These are phyloP conservation scores for Aphanoascus verrucosus DNA, from an alignment of 2,329 filamentous ascomycete genomes.

Conservation along the genomic window DNA sequence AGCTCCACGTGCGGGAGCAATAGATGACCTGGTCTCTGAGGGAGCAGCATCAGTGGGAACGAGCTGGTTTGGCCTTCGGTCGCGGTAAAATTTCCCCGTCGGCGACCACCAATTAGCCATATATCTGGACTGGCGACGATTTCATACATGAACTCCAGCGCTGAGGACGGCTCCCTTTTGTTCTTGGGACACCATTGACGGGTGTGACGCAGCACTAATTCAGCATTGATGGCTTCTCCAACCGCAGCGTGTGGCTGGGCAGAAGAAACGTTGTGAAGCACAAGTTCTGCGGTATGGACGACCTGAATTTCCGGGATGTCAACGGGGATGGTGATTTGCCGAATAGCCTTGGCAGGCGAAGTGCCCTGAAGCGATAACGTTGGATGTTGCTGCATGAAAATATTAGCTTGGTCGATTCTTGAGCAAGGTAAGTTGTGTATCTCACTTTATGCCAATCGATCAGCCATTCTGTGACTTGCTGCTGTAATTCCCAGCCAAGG, in stretches of 20 bases:
- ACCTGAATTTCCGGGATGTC: conserved; percentile 76
- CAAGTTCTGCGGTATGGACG: conserved; percentile 58
- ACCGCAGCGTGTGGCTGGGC: conserved; percentile 25
- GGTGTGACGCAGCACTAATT: conserved; percentile 44
- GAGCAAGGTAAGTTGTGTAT: background rate
- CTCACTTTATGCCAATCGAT: conserved; percentile 46
- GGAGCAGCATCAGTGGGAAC: conserved; percentile 66
- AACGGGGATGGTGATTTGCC: conserved; percentile 74
- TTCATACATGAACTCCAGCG: conserved; percentile 74
- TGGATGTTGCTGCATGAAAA: conserved; percentile 23
- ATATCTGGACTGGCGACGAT: conserved; percentile 60
- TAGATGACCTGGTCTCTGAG: conserved; percentile 66
- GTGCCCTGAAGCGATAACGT: conserved; percentile 24
- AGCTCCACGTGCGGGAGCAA: conserved; percentile 71
- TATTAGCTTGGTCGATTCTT: background rate
- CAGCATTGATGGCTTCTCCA: conserved; percentile 39
- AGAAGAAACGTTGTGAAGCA: conserved; percentile 24
- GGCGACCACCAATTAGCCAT: conserved; percentile 76
- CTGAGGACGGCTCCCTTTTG: conserved; percentile 27
- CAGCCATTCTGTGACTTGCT: conserved; percentile 29
- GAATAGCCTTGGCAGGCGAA: conserved; percentile 33
- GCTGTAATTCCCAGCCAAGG: conserved; percentile 37
- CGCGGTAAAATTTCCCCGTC: conserved; percentile 61
- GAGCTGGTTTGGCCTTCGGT: conserved; percentile 37
- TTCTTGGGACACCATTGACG: conserved; percentile 40